These are phyloP conservation scores for Pythium insidiosum DNA, from an alignment of 352 stramenopile genomes.

Conservation along the genomic window DNA sequence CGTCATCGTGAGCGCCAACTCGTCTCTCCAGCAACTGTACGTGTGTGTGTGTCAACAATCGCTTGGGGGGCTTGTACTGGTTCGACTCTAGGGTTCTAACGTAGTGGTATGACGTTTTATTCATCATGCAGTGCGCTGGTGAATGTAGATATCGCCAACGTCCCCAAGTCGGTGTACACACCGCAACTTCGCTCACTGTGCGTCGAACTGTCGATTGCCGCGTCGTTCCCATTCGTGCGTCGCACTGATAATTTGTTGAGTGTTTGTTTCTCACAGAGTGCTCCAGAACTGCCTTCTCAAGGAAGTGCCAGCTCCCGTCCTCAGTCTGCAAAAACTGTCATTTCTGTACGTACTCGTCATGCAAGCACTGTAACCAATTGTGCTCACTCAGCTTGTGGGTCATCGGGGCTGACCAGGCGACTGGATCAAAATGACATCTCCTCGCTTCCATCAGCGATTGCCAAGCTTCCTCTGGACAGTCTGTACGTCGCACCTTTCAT, in stretches of 20 bases:
- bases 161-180: constrained; percentile 1
- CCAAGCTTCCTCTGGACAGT: not conserved
- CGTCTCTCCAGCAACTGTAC: constrained; percentile 1
- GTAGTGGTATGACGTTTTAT: not conserved
- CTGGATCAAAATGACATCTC: not conserved
- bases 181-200: constrained; percentile 8
- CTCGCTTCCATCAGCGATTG: not conserved
- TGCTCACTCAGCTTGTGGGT: too few species aligned
- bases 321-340: constrained; percentile 2
- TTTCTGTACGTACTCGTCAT: constrained; percentile 7
- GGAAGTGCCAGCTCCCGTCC: not conserved
- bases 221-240: too few species aligned
- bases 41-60: not conserved
- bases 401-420: not conserved
- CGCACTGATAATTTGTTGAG: too few species aligned
- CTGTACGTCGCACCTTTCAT: too few species aligned
- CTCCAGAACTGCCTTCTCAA: constrained; percentile 10
- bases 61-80: too few species aligned
- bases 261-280: constrained; percentile 2
- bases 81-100: too few species aligned
- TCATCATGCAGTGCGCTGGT: constrained; percentile 3
- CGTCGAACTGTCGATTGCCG: not conserved
- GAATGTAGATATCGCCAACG: constrained; percentile 7
- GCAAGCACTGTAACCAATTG: not conserved
- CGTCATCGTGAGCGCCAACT: constrained; percentile 3